Evolutionary conservation across 768 basidiomycete species (phyloP), one percentile per base, ranked within the genome.

Genomic region (Pisolithus orientalis): DNA sequence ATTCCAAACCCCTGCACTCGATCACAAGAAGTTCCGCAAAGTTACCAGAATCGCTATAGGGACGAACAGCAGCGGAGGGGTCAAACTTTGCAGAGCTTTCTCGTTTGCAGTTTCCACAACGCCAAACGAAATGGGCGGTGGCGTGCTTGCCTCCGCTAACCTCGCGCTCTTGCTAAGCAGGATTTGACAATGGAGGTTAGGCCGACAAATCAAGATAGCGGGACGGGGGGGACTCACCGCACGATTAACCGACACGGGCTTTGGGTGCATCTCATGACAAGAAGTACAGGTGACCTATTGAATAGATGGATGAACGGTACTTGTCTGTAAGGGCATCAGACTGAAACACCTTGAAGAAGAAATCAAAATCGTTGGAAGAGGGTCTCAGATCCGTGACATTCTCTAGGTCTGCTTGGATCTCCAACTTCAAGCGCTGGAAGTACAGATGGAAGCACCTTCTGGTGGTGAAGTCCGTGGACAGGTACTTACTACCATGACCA

Each of bases 1-100:
- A 88, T 63, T 95, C 92, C 16, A 94, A 76, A 5, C 92, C 93
- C 25, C 92, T 79, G 62, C 92, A 95, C 59, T 95, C 92, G 39
- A 95, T 71, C 3, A 77, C 76, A 6, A 92, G 68, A 28, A 94
- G 70, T 4, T 84, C 80, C 0, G 76, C 77, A 45, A 84, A 83
- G 44, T 80, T 75, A 8, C 74, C 82, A 24, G 73, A 74, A 51
- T 82, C 72, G 0, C 68, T 72, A 66, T 92, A 91, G 1, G 86
- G 71, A 46, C 68, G 69, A 27, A 80, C 65, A 6, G 75, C 65
- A 4, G 73, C 70, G 4, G 76, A 61, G 1, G 73, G 58, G 37
- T 89, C 84, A 57, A 92, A 92, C 61, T 85, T 90, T 38, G 89
- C 90, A 7, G 84, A 88, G 60, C 81, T 83, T 68, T 91, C 89